A percentile compares a stretch with the other conserved stretches of the same genome.
phyloP scores from a whole-genome alignment of 2,329 filamentous ascomycete genomes.

The Alternaria dauci region DNA sequence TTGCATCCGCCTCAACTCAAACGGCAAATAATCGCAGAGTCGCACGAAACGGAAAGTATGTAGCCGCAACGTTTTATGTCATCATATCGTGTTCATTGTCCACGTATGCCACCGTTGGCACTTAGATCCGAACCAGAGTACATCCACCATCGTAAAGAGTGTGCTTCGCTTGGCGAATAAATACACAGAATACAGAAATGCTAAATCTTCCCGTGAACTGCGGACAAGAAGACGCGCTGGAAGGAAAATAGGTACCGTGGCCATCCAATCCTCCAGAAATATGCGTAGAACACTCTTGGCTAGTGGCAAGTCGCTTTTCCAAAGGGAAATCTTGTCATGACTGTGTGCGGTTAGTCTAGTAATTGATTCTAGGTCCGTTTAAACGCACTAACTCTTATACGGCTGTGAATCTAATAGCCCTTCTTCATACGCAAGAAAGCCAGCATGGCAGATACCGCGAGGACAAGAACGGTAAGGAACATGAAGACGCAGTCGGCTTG shows the following conservation, averaged over 20 bases:
- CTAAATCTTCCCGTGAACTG: background rate
- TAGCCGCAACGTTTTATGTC: background rate
- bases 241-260: background rate
- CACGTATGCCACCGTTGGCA: background rate
- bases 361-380: background rate
- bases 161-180: background rate
- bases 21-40: background rate
- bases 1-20: background rate
- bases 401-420: conserved; percentile 13
- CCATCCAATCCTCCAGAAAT: background rate
- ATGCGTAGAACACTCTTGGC: background rate
- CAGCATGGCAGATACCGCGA: conserved; percentile 22
- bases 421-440: conserved; percentile 22
- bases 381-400: background rate
- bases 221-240: background rate
- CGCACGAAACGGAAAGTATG: background rate
- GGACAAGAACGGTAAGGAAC: conserved; percentile 29
- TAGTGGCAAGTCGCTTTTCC: background rate
- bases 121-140: background rate
- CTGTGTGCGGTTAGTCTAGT: background rate
- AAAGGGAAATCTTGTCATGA: background rate
- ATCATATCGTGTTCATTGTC: background rate
- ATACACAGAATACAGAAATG: background rate
- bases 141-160: background rate
- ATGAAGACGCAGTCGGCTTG: conserved; percentile 40